phyloP scores from a whole-genome alignment of 1,284 basidiomycete genomes.

The Ceratobasidium sp. region DNA sequence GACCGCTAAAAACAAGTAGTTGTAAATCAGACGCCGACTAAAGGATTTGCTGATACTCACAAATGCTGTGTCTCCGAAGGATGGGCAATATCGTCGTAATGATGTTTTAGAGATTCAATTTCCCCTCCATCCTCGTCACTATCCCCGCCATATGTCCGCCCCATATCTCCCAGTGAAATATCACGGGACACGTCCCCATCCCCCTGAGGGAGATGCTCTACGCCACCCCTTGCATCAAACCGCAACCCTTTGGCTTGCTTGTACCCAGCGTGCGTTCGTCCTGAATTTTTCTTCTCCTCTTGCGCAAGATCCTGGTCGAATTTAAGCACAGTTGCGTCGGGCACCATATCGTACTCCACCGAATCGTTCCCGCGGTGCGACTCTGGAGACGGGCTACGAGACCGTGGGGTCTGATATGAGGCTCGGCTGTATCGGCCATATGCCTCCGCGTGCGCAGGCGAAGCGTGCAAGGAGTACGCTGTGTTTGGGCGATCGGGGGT shows the following conservation, averaged over 20 bases:
- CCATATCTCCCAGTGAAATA: conserved; percentile 36
- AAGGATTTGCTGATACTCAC: conserved; percentile 3
- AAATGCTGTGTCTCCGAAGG: conserved; percentile 43
- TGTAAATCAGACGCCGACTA: neutral
- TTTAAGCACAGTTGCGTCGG: conserved; percentile 42
- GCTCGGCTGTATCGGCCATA: conserved; percentile 43
- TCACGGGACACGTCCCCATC: conserved; percentile 19
- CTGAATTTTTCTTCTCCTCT: conserved; percentile 6
- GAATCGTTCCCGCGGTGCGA: conserved; percentile 43
- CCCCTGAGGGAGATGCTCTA: conserved; percentile 31
- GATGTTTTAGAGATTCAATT: conserved; percentile 39
- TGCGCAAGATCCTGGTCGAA: conserved; percentile 34
- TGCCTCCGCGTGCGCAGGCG: conserved; percentile 42
- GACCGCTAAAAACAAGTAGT: conserved; percentile 62
- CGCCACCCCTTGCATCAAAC: conserved; percentile 34
- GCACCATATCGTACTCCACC: conserved; percentile 45
- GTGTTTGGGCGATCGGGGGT: conserved; percentile 41
- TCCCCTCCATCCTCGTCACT: conserved; percentile 42
- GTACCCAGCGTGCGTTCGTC: conserved; percentile 30
- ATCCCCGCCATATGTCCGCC: conserved; percentile 24
- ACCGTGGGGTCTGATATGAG: conserved; percentile 36
- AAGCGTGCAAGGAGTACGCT: conserved; percentile 35
- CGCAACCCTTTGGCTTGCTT: conserved; percentile 27
- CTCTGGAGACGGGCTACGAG: conserved; percentile 35
- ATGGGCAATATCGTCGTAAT: conserved; percentile 37